These are phyloP conservation scores for Fusarium phyllophilum DNA, from an alignment of 2,329 filamentous ascomycete genomes.

Conservation along the genomic window DNA sequence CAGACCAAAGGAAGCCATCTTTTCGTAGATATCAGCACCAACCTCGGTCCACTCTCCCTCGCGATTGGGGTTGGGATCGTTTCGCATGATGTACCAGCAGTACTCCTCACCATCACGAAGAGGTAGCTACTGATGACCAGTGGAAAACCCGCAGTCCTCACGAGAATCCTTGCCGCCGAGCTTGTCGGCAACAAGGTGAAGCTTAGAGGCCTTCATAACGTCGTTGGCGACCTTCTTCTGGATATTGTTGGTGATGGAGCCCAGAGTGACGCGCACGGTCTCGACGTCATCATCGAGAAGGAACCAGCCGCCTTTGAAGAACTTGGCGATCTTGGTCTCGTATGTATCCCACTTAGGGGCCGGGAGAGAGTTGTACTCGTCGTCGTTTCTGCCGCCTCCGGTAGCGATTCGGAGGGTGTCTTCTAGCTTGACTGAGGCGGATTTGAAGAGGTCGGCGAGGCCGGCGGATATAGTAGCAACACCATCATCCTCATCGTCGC, in stretches of 20 bases:
- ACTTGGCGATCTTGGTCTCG: constrained; percentile 30
- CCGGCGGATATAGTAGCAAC: not conserved
- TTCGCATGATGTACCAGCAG: constrained; percentile 35
- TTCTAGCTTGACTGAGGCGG: not conserved
- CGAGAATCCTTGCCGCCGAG: not conserved
- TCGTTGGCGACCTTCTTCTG: constrained; percentile 37
- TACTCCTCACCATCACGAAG: constrained; percentile 23
- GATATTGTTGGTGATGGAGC: constrained; percentile 27
- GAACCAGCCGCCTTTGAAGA: constrained; percentile 35
- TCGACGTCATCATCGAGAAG: constrained; percentile 29
- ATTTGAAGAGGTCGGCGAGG: not conserved
- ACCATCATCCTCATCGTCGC: not conserved
- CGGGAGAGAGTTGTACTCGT: constrained; percentile 12
- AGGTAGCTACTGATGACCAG: constrained; percentile 21
- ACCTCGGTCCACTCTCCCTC: constrained; percentile 8
- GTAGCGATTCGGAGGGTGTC: constrained; percentile 12
- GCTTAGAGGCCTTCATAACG: constrained; percentile 21
- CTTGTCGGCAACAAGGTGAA: constrained; percentile 25
- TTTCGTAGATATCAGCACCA: constrained; percentile 14
- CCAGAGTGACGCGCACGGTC: not conserved
- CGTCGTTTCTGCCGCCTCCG: not conserved
- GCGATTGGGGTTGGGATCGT: constrained; percentile 4
- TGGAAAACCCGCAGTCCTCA: constrained; percentile 2
- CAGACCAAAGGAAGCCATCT: constrained; percentile 24
- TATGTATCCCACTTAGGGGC: constrained; percentile 14